A percentile compares a stretch with the other conserved stretches of the same genome.
Conservation (phyloP, 768 basidiomycete species). For the Serendipita sp. region DNA sequence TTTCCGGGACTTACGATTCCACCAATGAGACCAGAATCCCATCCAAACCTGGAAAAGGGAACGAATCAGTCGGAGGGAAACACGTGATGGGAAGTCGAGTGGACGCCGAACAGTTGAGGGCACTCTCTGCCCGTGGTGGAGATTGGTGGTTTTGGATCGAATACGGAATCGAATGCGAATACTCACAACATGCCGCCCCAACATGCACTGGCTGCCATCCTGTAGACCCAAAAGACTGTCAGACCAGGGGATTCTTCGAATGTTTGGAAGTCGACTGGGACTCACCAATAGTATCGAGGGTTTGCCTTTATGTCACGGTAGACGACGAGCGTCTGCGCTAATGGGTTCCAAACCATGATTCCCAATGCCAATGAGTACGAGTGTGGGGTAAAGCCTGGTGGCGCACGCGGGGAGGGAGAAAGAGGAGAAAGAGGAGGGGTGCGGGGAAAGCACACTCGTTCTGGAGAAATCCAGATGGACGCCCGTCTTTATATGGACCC, state of each 20-base stretch:
- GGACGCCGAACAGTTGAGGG: not conserved
- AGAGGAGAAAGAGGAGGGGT: not conserved
- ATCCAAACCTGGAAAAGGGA: not conserved
- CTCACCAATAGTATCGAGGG: not conserved
- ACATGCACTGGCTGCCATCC: conserved; percentile 3
- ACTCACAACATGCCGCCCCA: conserved; percentile 3
- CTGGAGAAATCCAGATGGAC: too few species aligned
- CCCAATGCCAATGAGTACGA: not conserved
- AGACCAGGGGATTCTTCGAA: not conserved
- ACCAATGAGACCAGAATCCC: conserved; percentile 5
- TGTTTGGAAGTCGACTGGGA: not conserved
- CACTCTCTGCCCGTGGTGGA: not conserved
- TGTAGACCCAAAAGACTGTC: not conserved
- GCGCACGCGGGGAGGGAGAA: not conserved
- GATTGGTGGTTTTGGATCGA: too few species aligned
- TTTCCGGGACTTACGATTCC: not conserved
- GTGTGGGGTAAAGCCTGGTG: too few species aligned
- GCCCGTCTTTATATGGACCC: too few species aligned
- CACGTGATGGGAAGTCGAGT: not conserved
- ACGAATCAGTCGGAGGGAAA: too few species aligned
- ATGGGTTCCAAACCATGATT: conserved; percentile 2
- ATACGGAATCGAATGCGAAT: too few species aligned
- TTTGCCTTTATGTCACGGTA: not conserved
- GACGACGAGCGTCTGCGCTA: not conserved
- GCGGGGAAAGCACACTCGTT: not conserved